A percentile compares a stretch with the other conserved stretches of the same genome.
Conservation (phyloP, 768 basidiomycete species). For the Nidularia pulvinata region DNA sequence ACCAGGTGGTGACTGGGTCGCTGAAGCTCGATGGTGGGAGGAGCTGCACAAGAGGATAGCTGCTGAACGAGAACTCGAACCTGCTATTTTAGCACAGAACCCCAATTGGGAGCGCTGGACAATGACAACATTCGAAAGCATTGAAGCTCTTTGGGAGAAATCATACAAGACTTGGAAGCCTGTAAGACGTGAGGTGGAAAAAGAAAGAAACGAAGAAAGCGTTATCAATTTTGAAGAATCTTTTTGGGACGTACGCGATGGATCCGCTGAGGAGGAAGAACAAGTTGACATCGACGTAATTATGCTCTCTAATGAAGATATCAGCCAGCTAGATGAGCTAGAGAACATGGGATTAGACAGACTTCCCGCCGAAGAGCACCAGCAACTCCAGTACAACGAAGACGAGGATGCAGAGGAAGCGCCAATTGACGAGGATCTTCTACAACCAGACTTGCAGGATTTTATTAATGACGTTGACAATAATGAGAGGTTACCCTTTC, state of each 20-base stretch:
- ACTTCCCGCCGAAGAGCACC: background rate
- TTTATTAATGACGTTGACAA: too few species aligned
- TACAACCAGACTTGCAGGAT: background rate
- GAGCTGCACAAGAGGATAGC: conserved; percentile 66
- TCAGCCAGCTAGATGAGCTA: background rate
- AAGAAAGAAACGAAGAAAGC: too few species aligned
- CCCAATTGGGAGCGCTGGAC: conserved; percentile 70
- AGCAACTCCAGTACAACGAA: background rate
- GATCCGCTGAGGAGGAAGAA: background rate
- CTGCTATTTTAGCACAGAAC: conserved; percentile 4
- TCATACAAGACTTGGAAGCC: conserved; percentile 61
- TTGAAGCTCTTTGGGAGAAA: conserved; percentile 83
- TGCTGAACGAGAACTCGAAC: conserved; percentile 26
- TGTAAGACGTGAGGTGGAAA: too few species aligned
- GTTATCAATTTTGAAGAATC: background rate
- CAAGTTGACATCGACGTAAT: background rate
- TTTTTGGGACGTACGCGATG: background rate
- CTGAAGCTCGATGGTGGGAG: conserved; percentile 76
- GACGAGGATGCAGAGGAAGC: background rate
- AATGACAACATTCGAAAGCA: conserved; percentile 89
- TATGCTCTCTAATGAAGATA: background rate
- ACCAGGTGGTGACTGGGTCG: conserved; percentile 63
- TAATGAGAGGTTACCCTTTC: too few species aligned
- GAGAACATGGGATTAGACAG: too few species aligned
- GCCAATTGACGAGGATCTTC: background rate